Conservation (phyloP, 345 rosid genomes). For the Cochlearia excelsa region DNA sequence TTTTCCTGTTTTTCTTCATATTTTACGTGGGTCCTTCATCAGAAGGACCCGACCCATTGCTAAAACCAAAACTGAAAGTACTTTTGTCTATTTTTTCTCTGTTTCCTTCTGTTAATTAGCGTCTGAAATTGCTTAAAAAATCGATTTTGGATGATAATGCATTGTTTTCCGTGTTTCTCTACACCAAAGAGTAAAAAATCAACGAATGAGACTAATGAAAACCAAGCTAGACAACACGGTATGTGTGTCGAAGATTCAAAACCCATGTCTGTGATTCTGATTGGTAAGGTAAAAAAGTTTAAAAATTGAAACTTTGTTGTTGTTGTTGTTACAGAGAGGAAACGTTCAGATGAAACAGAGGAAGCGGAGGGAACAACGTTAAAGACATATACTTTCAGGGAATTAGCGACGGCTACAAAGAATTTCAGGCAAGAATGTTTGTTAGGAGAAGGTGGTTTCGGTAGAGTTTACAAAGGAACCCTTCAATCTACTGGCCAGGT, state of each 20-base stretch:
- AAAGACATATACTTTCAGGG: constrained; percentile 49
- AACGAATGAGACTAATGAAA: constrained; percentile 21
- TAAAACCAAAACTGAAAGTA: neutral
- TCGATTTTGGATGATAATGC: constrained; percentile 42
- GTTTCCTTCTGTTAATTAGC: too few species aligned
- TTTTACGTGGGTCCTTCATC: constrained; percentile 50
- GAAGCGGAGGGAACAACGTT: constrained; percentile 11
- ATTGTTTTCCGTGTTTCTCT: constrained; percentile 71
- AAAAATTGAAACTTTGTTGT: neutral
- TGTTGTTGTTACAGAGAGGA: constrained; percentile 18
- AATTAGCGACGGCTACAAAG: constrained; percentile 69
- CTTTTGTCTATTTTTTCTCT: neutral
- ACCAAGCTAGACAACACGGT: constrained; percentile 24
- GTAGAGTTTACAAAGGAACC: constrained; percentile 76
- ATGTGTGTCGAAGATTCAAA: neutral
- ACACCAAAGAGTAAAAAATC: constrained; percentile 38
- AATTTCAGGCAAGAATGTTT: constrained; percentile 70
- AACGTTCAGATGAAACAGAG: constrained; percentile 13
- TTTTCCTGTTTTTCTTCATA: constrained; percentile 9
- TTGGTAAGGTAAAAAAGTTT: neutral
- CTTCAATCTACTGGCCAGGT: constrained; percentile 58
- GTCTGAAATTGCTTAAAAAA: neutral
- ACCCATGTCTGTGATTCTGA: neutral
- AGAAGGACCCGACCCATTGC: constrained; percentile 45
- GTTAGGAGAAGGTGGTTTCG: constrained; percentile 81